Evolutionary conservation across 2,329 filamentous ascomycete genomes (phyloP), one percentile per base, ranked within the genome.

Genomic region (Colletotrichum ledebouriae): DNA sequence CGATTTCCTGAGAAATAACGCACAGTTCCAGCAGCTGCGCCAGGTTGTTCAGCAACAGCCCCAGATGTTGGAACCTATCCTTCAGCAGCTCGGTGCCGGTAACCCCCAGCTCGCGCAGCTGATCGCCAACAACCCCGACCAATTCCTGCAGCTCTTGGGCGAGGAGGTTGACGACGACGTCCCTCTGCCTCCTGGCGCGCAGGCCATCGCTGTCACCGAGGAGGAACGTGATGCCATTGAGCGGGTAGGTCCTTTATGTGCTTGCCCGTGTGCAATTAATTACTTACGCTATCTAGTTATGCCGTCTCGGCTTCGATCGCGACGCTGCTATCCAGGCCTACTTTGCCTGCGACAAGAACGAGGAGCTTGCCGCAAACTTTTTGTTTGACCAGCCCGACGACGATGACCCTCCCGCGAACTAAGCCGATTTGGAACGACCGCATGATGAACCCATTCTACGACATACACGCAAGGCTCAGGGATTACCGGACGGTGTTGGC

Each of bases 311-410:
- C 41, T 99, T 99, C 78, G 90, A 95, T 75, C 90, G 94, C 69
- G 94, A 98, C 74, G 89, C 94, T 74, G 96, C 96, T 59, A 97
- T 98, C 73, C 95, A 99, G 82, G 96, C 96, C 29, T 99, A 98
- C 83, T 99, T 99, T 78, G 96, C 96, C 39, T 99, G 96, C 80
- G 96, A 99, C 82, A 99, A 98, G 88, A 98, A 99, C 80, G 96
- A 99, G 82, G 96, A 99, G 81, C 86, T 99, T 59, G 96, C 96
- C 0, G 96, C 96, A 72, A 99, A 99, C 82, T 98, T 98, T 81
- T 86, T 99, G 69, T 99, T 99, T 77, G 96, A 99, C 75, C 94
- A 98, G 82, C 94, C 94, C 10, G 94, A 97, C 70, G 94, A 98
- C 55, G 91, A 93, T 41, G 90, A 92, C 66, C 81, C 84, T 37